Evolutionary conservation across 1,284 basidiomycete genomes (phyloP), one percentile per base, ranked within the genome.

Genomic region (Sporisorium exsertum): DNA sequence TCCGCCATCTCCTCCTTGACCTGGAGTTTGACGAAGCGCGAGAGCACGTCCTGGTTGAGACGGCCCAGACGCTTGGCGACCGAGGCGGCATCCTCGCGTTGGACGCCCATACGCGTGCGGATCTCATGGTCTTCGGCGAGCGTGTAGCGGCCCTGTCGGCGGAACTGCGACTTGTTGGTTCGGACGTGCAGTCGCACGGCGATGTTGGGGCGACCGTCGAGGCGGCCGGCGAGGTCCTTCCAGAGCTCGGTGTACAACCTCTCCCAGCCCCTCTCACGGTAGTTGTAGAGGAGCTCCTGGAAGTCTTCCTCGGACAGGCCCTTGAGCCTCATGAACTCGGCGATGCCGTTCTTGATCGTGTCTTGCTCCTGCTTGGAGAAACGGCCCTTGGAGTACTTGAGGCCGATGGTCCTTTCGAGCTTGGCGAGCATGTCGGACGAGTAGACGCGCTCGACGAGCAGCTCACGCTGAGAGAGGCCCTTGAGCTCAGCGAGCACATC

Each of bases 51-150:
- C 54, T 73, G 63, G 40, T 63, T 61, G 32, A 77, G 71, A 60
- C 75, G 75, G 32, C 71, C 75, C n/a, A 77, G 61, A 45, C 71
- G 75, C 64, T 77, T 69, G 52, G 71, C 75, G 29, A 77, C 67
- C 32, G 64, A 57, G 29, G 58, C 61, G 27, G 58, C 63, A 20
- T 71, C 68, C 47, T 71, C 65, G 40, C 67, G 68, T 13, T 63
- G 51, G 22, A 43, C 47, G 22, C 64, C 64, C 60, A 74, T 62
- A 20, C 72, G 64, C 3, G 27, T 22, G 26, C 64, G 62, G 45
- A 74, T 69, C 68, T 71, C 67, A 40, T 60, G 20, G 46, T 68
- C 68, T 27, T 78, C 76, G 47, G 71, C 71, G n/a, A 64, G 53
- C 24, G 67, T 74, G 64, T 71, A 78, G 52, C 59, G 64, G 40